Evolutionary conservation across 169 alveolate genomes (phyloP).

Genomic region (Fabrea salina): DNA sequence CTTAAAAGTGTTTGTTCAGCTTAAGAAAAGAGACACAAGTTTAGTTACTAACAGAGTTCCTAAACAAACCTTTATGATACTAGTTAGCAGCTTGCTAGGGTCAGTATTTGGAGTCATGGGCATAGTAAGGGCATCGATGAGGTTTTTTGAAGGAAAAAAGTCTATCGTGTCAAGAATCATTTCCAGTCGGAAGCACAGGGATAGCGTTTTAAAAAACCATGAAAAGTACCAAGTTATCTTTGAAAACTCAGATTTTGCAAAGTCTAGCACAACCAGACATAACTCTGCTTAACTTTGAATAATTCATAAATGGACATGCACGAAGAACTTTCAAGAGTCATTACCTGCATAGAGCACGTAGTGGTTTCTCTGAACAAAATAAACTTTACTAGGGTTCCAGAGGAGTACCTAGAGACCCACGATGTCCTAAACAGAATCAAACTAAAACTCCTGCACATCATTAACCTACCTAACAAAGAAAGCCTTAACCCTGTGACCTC

Average conservation of each 20-base stretch:
- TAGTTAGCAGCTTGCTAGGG: background rate
- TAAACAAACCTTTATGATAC: background rate
- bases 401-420: background rate
- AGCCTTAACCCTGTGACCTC: background rate
- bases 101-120: constrained; percentile 23
- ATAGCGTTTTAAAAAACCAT: no score
- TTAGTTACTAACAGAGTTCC: background rate
- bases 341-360: background rate
- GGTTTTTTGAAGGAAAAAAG: background rate
- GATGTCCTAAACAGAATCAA: background rate
- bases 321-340: background rate
- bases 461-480: background rate
- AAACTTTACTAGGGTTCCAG: background rate
- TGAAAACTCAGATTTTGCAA: no score
- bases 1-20: background rate
- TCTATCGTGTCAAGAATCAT: no score
- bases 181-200: no score
- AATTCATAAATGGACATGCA: background rate
- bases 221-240: no score
- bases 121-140: constrained; percentile 12
- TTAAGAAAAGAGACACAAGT: background rate
- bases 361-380: background rate
- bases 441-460: background rate
- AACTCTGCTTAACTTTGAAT: no score
- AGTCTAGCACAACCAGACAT: no score